These are phyloP conservation scores for Penicillium waksmanii DNA, from an alignment of 495 filamentous ascomycete species.

Conservation along the genomic window DNA sequence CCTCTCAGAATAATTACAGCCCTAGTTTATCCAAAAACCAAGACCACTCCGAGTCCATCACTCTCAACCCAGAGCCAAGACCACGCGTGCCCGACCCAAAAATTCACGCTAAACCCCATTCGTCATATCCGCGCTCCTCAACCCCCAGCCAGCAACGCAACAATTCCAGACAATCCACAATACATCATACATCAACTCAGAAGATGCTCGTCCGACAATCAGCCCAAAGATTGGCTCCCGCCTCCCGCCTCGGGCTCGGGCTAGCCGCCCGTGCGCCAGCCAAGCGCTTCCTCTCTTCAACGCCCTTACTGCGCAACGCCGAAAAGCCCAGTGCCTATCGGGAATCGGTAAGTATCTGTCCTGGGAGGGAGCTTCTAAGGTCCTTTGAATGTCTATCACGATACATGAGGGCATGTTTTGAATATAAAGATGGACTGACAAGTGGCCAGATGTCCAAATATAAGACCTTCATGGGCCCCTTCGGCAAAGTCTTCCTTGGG, in stretches of 20 bases:
- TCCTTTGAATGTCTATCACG: neutral
- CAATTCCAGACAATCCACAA: slow-evolving; percentile 4
- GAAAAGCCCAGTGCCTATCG: slow-evolving; percentile 30
- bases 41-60: too few relatives aligned
- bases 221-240: slow-evolving; percentile 9
- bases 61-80: neutral
- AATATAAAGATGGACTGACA: neutral
- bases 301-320: slow-evolving; percentile 6
- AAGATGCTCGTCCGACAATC: slow-evolving; percentile 21
- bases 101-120: slow-evolving; percentile 21
- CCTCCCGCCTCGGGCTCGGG: neutral
- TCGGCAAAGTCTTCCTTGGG: slow-evolving; percentile 83
- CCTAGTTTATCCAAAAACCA: too few relatives aligned
- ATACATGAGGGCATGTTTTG: neutral
- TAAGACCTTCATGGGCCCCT: slow-evolving; percentile 74
- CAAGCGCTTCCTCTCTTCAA: slow-evolving; percentile 17
- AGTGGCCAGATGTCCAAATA: slow-evolving; percentile 70
- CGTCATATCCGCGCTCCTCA: slow-evolving; percentile 4
- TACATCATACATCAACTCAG: slow-evolving; percentile 9
- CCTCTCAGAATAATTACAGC: too few relatives aligned
- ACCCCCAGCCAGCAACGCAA: neutral
- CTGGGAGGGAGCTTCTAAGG: neutral
- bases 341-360: slow-evolving; percentile 27
- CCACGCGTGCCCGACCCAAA: slow-evolving; percentile 9
- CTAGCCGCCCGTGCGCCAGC: slow-evolving; percentile 10